phyloP scores from a whole-genome alignment of 495 filamentous ascomycete genomes.

The Talaromyces trachyspermus region DNA sequence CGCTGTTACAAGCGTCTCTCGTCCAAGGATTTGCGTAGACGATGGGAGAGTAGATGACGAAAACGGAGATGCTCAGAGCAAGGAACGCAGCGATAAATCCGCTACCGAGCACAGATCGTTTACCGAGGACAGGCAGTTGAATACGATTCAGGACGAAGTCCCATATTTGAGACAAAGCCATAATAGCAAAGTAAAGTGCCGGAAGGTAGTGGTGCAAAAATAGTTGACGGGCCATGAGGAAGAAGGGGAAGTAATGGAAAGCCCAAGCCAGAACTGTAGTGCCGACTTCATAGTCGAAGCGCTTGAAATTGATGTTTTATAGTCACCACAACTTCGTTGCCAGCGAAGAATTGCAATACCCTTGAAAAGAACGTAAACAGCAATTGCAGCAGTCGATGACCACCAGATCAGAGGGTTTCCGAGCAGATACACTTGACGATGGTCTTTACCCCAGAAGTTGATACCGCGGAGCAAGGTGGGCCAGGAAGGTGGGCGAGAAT shows the following conservation, averaged over 20 bases:
- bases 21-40: constrained; percentile 96
- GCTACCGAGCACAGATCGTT: constrained; percentile 68
- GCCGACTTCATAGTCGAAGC: constrained; percentile 96
- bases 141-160: constrained; percentile 75
- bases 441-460: constrained; percentile 96
- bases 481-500: constrained; percentile 91
- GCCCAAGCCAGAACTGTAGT: constrained; percentile 87
- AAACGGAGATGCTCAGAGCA: constrained; percentile 62
- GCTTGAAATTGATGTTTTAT: constrained; percentile 75
- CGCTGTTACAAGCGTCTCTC: constrained; percentile 68
- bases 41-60: constrained; percentile 76
- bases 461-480: constrained; percentile 89
- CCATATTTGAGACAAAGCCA: constrained; percentile 78
- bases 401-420: constrained; percentile 97
- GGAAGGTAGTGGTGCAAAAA: constrained; percentile 98
- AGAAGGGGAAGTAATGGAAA: constrained; percentile 97
- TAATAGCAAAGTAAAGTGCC: constrained; percentile 88
- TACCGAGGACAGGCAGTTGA: constrained; percentile 54
- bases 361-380: constrained; percentile 75
- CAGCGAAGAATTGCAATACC: constrained; percentile 81
- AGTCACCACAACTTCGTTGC: constrained; percentile 88
- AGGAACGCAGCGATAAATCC: constrained; percentile 62
- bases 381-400: constrained; percentile 75
- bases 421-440: constrained; percentile 92
- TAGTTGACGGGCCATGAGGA: constrained; percentile 92